Conservation (phyloP, 1,139 yeast genomes). For the Wickerhamomyces sp. region DNA sequence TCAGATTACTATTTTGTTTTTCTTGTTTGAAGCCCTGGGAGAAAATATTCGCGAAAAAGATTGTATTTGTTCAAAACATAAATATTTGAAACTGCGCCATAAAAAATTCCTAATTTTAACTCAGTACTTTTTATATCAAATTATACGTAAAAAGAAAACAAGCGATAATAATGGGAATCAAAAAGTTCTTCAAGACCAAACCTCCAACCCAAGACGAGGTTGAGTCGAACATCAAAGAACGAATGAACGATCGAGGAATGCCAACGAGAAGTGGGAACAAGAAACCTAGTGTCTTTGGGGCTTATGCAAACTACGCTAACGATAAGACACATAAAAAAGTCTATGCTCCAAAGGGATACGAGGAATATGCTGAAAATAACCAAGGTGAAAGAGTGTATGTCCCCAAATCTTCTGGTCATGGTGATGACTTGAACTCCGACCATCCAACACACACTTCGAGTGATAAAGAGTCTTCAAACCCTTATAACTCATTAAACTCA, state of each 20-base stretch:
- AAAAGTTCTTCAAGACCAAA: conserved; percentile 52
- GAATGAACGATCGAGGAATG: conserved; percentile 43
- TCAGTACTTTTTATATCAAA: too few species aligned
- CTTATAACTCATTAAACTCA: conserved; percentile 22
- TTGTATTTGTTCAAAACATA: too few species aligned
- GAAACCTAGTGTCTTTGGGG: conserved; percentile 57
- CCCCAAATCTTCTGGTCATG: neutral
- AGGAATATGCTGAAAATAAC: conserved; percentile 17
- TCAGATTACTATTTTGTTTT: too few species aligned
- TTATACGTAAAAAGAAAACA: neutral
- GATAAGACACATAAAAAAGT: conserved; percentile 31
- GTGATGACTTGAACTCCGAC: neutral
- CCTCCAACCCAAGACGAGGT: conserved; percentile 51
- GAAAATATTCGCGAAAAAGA: too few species aligned
- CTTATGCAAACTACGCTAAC: conserved; percentile 39
- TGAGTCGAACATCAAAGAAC: conserved; percentile 30
- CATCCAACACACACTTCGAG: neutral
- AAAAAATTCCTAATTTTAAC: neutral
- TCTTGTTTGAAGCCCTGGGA: too few species aligned
- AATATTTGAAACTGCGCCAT: neutral
- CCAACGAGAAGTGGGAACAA: conserved; percentile 38
- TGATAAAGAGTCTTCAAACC: neutral
- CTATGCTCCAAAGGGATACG: conserved; percentile 43
- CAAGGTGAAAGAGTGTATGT: conserved; percentile 7
- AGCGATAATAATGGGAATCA: conserved; percentile 24